Evolutionary conservation across 192 early-diverging fungal genomes (phyloP).

Genomic region (Backusella circina): DNA sequence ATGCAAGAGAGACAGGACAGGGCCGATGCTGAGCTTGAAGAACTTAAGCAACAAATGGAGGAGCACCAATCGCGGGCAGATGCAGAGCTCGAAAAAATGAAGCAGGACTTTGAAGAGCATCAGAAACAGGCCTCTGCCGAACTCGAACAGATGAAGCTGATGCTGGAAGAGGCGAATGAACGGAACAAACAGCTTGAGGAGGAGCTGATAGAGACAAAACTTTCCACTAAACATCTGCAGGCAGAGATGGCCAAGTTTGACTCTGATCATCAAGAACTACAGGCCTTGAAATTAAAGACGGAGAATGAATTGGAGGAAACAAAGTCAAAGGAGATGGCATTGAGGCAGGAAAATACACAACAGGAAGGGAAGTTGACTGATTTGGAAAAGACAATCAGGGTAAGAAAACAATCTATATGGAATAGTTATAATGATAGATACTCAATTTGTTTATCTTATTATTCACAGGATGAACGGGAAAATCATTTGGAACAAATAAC

Average conservation of each 20-base stretch:
- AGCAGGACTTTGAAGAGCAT: not conserved
- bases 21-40: not conserved
- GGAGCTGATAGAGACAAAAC: not conserved
- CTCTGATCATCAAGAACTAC: not conserved
- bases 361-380: not conserved
- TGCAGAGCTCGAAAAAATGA: not conserved
- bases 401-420: not conserved
- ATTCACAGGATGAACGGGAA: not conserved
- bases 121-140: not conserved
- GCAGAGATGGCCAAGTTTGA: not conserved
- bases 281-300: not conserved
- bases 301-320: not conserved
- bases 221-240: not conserved
- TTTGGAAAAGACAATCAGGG: not conserved
- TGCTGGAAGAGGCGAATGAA: conserved; percentile 18
- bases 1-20: not conserved
- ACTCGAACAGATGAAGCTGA: not conserved
- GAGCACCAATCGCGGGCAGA: not conserved
- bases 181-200: conserved; percentile 12
- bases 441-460: not conserved
- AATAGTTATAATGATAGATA: not conserved
- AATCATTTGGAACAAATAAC: not conserved
- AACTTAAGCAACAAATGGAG: too few species aligned
- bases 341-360: not conserved
- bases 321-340: not conserved